Evolutionary conservation across 2,329 filamentous ascomycete genomes (phyloP).

Genomic region (Trichoderma simmonsii): DNA sequence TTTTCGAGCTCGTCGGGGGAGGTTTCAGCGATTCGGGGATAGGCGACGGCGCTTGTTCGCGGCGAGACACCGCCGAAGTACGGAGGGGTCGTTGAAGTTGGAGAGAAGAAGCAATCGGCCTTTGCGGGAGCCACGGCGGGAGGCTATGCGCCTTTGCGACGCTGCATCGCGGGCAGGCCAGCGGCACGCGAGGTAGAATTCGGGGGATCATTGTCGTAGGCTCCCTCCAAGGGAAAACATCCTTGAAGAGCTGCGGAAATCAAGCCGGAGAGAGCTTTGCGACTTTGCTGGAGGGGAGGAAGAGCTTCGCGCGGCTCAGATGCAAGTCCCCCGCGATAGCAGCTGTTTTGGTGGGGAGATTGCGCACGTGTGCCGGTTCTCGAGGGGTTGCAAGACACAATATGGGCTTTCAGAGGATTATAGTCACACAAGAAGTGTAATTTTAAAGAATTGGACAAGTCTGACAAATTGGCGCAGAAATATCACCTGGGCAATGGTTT

Average conservation of each 20-base stretch:
- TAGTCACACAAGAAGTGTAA: not conserved
- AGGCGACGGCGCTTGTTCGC: conserved; percentile 25
- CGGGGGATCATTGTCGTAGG: conserved; percentile 36
- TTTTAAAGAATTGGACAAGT: not conserved
- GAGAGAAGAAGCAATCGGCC: conserved; percentile 25
- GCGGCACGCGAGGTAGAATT: conserved; percentile 33
- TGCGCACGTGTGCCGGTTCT: conserved; percentile 6
- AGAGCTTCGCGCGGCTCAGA: not conserved
- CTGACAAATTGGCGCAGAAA: conserved; percentile 11
- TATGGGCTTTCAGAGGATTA: not conserved
- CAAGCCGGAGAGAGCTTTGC: not conserved
- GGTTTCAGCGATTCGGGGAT: conserved; percentile 21
- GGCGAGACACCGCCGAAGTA: conserved; percentile 31
- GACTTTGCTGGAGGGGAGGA: not conserved
- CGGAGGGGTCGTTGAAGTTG: conserved; percentile 29
- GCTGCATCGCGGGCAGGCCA: conserved; percentile 33
- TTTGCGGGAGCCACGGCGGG: conserved; percentile 30
- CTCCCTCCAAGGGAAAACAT: conserved; percentile 25
- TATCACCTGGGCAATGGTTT: no score
- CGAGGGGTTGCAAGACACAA: not conserved
- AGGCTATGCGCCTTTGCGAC: conserved; percentile 26
- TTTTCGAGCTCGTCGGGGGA: conserved; percentile 20
- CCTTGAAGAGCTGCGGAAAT: conserved; percentile 23
- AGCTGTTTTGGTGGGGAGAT: not conserved
- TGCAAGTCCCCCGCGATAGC: not conserved